Percentiles rank a stretch among this genome's conserved stretches.
phyloP scores from a whole-genome alignment of 306 rosid genomes.

The Pyrus betulifolia region DNA sequence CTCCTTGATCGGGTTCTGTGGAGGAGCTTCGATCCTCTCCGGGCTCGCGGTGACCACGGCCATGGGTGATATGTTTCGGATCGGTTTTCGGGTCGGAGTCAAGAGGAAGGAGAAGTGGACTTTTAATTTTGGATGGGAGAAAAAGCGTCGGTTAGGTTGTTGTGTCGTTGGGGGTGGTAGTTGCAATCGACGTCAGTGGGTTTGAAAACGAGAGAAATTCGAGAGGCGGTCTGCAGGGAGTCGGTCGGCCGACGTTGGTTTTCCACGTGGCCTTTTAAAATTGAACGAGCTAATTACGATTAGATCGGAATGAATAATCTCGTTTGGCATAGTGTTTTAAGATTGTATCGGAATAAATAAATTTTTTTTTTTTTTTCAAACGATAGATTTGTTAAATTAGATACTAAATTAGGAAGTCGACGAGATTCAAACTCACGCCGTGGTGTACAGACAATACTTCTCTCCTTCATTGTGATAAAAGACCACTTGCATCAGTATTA shows the following conservation, averaged over 20 bases:
- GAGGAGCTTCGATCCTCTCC: slow-evolving; percentile 28
- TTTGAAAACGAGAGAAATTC: background rate
- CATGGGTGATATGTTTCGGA: slow-evolving; percentile 15
- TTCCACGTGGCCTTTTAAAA: background rate
- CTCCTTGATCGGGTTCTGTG: slow-evolving; percentile 20
- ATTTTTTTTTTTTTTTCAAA: too few species aligned
- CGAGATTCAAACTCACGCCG: too few species aligned
- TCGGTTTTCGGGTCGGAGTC: background rate
- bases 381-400: too few species aligned
- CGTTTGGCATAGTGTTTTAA: too few species aligned
- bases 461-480: too few species aligned
- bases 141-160: slow-evolving; percentile 4
- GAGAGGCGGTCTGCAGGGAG: background rate
- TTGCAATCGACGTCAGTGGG: background rate
- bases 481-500: too few species aligned
- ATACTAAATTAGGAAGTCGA: too few species aligned
- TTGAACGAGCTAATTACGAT: too few species aligned
- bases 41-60: slow-evolving; percentile 24
- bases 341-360: too few species aligned
- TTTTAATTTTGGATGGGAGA: background rate
- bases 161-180: background rate
- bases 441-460: too few species aligned
- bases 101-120: background rate
- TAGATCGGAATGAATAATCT: too few species aligned
- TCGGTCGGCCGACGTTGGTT: background rate